Evolutionary conservation across 805 yeast species (phyloP).

Genomic region (Torulaspora franciscae): DNA sequence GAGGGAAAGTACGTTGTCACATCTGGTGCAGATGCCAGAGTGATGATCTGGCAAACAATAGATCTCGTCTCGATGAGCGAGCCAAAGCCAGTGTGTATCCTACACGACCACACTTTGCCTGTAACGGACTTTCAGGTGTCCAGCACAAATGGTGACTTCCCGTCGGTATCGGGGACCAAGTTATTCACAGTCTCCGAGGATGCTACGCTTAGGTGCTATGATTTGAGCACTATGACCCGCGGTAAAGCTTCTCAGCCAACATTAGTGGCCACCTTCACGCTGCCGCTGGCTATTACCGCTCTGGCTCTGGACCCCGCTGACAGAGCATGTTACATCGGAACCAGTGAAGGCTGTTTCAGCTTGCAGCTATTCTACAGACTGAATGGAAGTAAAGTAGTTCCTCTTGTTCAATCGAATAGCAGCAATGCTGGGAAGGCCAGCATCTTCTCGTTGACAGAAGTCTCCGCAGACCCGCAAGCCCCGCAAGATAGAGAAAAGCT

Average conservation of each 20-base stretch:
- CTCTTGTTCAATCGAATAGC: conserved; percentile 45
- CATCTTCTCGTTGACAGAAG: conserved; percentile 47
- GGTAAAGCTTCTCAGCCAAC: conserved; percentile 18
- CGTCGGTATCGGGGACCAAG: conserved; percentile 46
- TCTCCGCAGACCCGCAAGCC: conserved; percentile 35
- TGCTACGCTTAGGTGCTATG: conserved; percentile 68
- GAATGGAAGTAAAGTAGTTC: conserved; percentile 40
- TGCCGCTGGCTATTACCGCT: conserved; percentile 52
- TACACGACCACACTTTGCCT: conserved; percentile 53
- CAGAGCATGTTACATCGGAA: conserved; percentile 67
- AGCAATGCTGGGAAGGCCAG: conserved; percentile 35
- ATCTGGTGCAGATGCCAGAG: conserved; percentile 78
- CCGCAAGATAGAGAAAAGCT: conserved; percentile 19
- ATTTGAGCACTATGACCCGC: conserved; percentile 34
- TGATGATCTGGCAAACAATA: conserved; percentile 63
- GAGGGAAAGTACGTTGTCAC: conserved; percentile 66
- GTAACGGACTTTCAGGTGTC: conserved; percentile 41
- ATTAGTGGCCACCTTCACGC: conserved; percentile 66
- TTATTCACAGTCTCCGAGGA: conserved; percentile 69
- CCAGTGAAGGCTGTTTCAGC: conserved; percentile 47
- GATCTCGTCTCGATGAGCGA: conserved; percentile 47
- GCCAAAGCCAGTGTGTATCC: conserved; percentile 52
- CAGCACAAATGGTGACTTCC: conserved; percentile 42
- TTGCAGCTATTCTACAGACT: conserved; percentile 32
- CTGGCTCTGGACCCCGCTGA: conserved; percentile 73